Evolutionary conservation across 805 yeast species (phyloP).

Genomic region (Zygosaccharomyces bailii): DNA sequence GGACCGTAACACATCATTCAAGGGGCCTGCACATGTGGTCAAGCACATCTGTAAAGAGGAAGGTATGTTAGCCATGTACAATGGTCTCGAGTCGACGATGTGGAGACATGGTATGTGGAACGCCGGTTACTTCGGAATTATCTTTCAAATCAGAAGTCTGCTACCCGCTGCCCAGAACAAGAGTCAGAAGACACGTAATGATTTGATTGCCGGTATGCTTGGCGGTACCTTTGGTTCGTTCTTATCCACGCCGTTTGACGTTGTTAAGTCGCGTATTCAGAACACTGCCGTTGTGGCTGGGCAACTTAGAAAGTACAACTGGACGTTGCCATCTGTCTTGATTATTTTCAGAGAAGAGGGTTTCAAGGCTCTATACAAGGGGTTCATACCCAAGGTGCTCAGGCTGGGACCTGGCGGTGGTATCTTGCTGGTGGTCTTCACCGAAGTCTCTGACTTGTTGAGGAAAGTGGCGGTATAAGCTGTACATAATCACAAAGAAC

Average conservation of each 20-base stretch:
- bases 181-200: constrained; percentile 76
- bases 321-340: constrained; percentile 81
- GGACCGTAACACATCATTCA: constrained; percentile 77
- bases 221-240: constrained; percentile 98
- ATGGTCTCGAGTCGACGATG: constrained; percentile 93
- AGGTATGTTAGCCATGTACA: constrained; percentile 81
- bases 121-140: constrained; percentile 96
- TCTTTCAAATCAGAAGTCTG: constrained; percentile 75
- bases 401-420: constrained; percentile 99
- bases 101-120: constrained; percentile 98
- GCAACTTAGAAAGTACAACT: constrained; percentile 79
- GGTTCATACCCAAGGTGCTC: constrained; percentile 93
- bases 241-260: constrained; percentile 94
- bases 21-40: constrained; percentile 80
- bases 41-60: constrained; percentile 65
- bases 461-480: constrained; percentile 37
- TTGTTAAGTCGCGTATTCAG: constrained; percentile 95
- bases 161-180: constrained; percentile 74
- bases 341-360: constrained; percentile 86
- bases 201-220: constrained; percentile 85
- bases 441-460: constrained; percentile 91
- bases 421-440: constrained; percentile 92
- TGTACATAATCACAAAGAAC: neutral
- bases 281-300: constrained; percentile 63
- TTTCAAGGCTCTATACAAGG: constrained; percentile 84